Conservation (phyloP, 768 basidiomycete species). For the Botryobasidium botryosum region DNA sequence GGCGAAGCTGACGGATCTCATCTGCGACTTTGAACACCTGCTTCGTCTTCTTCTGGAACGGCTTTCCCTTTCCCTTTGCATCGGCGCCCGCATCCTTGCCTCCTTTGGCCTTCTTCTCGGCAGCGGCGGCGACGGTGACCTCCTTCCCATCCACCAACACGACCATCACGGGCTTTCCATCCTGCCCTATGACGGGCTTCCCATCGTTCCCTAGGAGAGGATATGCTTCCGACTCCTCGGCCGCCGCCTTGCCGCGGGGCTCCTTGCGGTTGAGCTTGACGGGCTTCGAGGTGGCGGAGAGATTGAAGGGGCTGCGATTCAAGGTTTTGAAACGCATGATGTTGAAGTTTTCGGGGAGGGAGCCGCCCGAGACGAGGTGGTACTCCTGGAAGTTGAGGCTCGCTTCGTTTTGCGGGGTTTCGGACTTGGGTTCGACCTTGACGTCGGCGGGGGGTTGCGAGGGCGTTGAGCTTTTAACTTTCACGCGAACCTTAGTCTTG, state of each 20-base stretch:
- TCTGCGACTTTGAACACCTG: constrained; percentile 75
- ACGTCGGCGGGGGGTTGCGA: too few relatives aligned
- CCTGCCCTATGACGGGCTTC: constrained; percentile 61
- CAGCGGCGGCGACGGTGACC: constrained; percentile 25
- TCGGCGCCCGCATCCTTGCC: constrained; percentile 9
- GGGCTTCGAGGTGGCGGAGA: constrained; percentile 49
- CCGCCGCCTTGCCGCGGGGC: constrained; percentile 22
- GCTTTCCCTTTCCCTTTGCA: constrained; percentile 37
- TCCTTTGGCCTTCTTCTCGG: constrained; percentile 26
- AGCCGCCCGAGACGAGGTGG: too few relatives aligned
- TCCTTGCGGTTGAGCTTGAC: constrained; percentile 85
- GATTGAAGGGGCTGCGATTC: constrained; percentile 27
- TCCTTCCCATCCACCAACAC: constrained; percentile 45
- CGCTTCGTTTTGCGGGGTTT: too few relatives aligned
- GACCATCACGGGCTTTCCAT: constrained; percentile 67
- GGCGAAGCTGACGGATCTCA: constrained; percentile 54
- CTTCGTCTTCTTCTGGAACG: constrained; percentile 66
- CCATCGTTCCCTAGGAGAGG: constrained; percentile 46
- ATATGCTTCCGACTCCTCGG: constrained; percentile 3
- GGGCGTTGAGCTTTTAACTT: too few relatives aligned
- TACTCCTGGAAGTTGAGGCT: too few relatives aligned
- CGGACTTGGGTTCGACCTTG: too few relatives aligned
- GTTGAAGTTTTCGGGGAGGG: too few relatives aligned
- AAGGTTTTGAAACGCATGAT: neutral
- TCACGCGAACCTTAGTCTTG: too few relatives aligned